A percentile compares a stretch with the other conserved stretches of the same genome.
These are phyloP conservation scores for Picea sitchensis DNA, from an alignment of 75 land plant species.

Conservation along the genomic window DNA sequence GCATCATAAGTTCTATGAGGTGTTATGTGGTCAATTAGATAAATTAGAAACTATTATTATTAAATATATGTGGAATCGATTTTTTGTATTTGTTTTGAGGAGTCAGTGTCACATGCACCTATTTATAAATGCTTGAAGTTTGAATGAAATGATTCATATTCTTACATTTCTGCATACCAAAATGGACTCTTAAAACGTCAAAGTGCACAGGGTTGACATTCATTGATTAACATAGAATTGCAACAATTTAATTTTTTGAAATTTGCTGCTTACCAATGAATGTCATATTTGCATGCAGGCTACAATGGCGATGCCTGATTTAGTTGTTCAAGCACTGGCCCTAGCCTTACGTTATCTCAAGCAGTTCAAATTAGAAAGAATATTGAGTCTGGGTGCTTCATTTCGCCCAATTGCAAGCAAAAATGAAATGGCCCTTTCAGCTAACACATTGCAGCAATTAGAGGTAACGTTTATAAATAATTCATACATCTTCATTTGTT, in stretches of 20 bases:
- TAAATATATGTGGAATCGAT: neutral
- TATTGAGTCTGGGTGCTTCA: conserved; percentile 62
- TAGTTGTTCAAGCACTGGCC: conserved; percentile 86
- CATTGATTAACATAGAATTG: neutral
- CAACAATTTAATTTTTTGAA: neutral
- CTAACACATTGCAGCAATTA: conserved; percentile 85
- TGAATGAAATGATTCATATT: conserved; percentile 5
- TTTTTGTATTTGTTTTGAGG: neutral
- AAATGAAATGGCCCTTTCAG: conserved; percentile 78
- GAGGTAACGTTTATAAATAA: conserved; percentile 54
- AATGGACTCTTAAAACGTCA: neutral
- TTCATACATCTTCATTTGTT: neutral
- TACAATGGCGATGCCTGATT: conserved; percentile 79
- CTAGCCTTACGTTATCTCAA: conserved; percentile 67
- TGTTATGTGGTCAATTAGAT: neutral
- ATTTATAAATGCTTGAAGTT: neutral
- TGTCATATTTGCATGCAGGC: conserved; percentile 37
- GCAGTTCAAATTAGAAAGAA: conserved; percentile 86
- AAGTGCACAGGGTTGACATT: neutral
- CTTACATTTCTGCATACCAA: neutral
- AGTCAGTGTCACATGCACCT: neutral
- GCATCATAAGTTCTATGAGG: neutral
- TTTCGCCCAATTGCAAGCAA: conserved; percentile 77
- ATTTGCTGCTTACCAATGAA: conserved; percentile 5
- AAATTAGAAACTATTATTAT: conserved; percentile 1